Conservation (phyloP, 495 filamentous ascomycete species). For the Talaromyces adpressus region DNA sequence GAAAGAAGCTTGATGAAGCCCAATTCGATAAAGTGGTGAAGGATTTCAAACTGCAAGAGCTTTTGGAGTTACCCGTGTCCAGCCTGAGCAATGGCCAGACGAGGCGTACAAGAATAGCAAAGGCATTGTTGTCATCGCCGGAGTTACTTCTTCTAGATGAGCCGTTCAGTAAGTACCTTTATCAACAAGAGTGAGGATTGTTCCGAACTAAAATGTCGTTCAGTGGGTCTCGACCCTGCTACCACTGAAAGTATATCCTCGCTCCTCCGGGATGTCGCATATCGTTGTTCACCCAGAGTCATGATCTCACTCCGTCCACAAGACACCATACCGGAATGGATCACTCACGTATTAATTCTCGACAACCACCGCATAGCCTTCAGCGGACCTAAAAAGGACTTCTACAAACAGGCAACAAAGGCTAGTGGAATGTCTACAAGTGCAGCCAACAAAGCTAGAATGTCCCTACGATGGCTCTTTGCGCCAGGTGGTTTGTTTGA, state of each 20-base stretch:
- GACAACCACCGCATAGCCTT: slow-evolving; percentile 49
- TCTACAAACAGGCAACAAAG: background rate
- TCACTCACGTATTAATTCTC: slow-evolving; percentile 70
- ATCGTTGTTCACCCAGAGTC: slow-evolving; percentile 58
- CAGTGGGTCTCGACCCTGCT: slow-evolving; percentile 83
- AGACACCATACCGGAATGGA: slow-evolving; percentile 82
- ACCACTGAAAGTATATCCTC: slow-evolving; percentile 61
- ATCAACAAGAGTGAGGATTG: background rate
- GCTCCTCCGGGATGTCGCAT: slow-evolving; percentile 59
- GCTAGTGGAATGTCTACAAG: background rate
- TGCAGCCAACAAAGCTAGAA: background rate
- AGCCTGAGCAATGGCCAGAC: slow-evolving; percentile 93
- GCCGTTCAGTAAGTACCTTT: slow-evolving; percentile 63
- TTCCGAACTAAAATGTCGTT: background rate
- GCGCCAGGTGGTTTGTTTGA: background rate
- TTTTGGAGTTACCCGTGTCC: slow-evolving; percentile 73
- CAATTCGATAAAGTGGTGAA: slow-evolving; percentile 52
- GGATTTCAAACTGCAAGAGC: slow-evolving; percentile 55
- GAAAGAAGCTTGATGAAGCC: slow-evolving; percentile 26
- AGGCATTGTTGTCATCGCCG: slow-evolving; percentile 69
- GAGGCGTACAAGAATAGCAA: slow-evolving; percentile 77
- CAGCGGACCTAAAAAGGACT: slow-evolving; percentile 12
- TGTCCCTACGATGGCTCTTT: background rate
- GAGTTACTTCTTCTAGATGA: slow-evolving; percentile 85
- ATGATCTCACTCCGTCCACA: slow-evolving; percentile 75